phyloP scores from a whole-genome alignment of 176 grass and related monocot species.

The Aegilops umbellulata region DNA sequence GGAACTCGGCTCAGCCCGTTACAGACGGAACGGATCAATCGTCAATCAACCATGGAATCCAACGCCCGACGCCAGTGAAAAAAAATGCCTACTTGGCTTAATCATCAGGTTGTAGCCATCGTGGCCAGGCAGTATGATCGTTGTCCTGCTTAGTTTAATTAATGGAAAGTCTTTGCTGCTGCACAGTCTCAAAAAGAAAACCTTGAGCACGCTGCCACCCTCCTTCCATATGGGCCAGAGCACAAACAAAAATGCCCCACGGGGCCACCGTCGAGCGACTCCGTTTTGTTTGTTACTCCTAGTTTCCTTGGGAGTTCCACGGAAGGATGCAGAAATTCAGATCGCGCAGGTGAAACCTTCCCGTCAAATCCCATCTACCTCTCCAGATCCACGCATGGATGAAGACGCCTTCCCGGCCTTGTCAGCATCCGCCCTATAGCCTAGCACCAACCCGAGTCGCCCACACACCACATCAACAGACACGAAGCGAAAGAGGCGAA shows the following conservation, averaged over 20 bases:
- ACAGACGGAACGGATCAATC: too few species aligned
- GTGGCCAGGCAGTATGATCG: not conserved
- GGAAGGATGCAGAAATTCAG: not conserved
- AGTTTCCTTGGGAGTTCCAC: not conserved
- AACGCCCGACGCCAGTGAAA: not conserved
- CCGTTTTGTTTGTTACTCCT: not conserved
- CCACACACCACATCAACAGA: not conserved
- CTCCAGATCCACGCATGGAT: constrained; percentile 18
- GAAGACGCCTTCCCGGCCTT: constrained; percentile 26
- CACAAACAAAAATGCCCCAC: not conserved
- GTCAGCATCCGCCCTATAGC: not conserved
- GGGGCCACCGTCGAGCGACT: not conserved
- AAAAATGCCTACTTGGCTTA: not conserved
- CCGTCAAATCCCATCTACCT: constrained; percentile 13
- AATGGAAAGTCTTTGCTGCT: not conserved
- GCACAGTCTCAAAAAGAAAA: not conserved
- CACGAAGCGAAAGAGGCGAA: not conserved
- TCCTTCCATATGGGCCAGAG: not conserved
- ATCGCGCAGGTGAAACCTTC: not conserved
- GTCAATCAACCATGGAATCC: not conserved
- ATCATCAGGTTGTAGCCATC: not conserved
- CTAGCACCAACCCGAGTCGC: not conserved
- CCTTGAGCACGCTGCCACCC: not conserved
- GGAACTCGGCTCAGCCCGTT: too few species aligned
- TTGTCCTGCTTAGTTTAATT: not conserved